Evolutionary conservation across 2,329 filamentous ascomycete species (phyloP).

Genomic region (Sporothrix brasiliensis): DNA sequence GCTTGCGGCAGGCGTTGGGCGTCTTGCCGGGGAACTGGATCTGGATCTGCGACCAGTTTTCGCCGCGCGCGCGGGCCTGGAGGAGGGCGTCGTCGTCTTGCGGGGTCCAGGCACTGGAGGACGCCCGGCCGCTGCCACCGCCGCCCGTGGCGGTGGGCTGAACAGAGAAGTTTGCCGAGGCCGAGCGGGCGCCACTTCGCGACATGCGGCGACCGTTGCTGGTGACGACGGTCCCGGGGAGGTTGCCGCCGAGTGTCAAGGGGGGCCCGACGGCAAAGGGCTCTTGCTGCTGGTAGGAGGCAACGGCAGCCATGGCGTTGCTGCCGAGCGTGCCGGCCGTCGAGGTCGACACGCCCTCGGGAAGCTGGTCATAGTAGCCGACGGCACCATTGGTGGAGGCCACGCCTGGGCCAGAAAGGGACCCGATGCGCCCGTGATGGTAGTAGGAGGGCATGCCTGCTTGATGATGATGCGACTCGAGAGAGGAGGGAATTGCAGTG

Average conservation of each 20-base stretch:
- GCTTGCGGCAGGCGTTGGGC: conserved; percentile 83
- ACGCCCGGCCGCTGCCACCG: conserved; percentile 48
- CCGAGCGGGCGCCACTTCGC: background rate
- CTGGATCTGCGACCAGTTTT: conserved; percentile 85
- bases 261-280: conserved; percentile 43
- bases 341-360: conserved; percentile 36
- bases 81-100: conserved; percentile 76
- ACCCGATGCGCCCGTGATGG: conserved; percentile 36
- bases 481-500: conserved; percentile 36
- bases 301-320: conserved; percentile 35
- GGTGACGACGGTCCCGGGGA: background rate
- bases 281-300: conserved; percentile 35
- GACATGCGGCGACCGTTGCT: conserved; percentile 3
- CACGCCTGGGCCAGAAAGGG: conserved; percentile 25
- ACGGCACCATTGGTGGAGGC: background rate
- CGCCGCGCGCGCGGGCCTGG: conserved; percentile 69
- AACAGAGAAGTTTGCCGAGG: background rate
- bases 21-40: conserved; percentile 74
- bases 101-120: conserved; percentile 70
- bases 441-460: conserved; percentile 43
- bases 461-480: conserved; percentile 34
- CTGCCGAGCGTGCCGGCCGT: conserved; percentile 23
- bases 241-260: conserved; percentile 38
- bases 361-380: conserved; percentile 43
- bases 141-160: background rate